These are phyloP conservation scores for Arthrobotrys pseudoclavata DNA, from an alignment of 2,329 filamentous ascomycete genomes.

Conservation along the genomic window DNA sequence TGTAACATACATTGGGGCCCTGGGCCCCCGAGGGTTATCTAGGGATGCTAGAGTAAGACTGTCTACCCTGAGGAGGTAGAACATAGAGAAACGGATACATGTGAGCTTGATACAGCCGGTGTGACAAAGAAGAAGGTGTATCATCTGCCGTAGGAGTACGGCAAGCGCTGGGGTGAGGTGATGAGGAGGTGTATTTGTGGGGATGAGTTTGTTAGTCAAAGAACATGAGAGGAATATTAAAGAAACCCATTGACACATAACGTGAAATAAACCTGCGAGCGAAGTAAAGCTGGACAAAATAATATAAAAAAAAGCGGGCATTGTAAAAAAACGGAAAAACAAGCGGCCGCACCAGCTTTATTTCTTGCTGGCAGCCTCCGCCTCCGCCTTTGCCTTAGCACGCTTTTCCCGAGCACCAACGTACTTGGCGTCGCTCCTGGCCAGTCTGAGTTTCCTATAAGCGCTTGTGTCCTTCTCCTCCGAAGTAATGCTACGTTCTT, in stretches of 20 bases:
- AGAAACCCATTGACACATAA: conserved; percentile 30
- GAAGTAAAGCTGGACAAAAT: conserved; percentile 26
- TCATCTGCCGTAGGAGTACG: neutral
- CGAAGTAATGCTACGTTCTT: conserved; percentile 76
- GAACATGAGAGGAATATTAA: conserved; percentile 29
- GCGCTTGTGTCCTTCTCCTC: conserved; percentile 85
- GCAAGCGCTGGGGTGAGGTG: neutral
- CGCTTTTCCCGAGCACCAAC: conserved; percentile 93
- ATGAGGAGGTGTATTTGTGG: neutral
- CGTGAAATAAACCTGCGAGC: conserved; percentile 24
- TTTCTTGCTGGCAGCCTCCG: conserved; percentile 84
- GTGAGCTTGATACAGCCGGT: neutral
- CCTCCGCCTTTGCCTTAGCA: conserved; percentile 86
- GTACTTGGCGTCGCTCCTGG: conserved; percentile 85
- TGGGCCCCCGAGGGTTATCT: neutral
- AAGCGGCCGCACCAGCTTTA: conserved; percentile 69
- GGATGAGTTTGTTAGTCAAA: conserved; percentile 13
- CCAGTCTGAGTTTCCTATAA: conserved; percentile 85
- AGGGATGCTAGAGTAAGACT: conserved; percentile 1
- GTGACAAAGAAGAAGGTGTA: neutral
- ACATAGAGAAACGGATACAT: neutral
- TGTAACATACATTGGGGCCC: conserved; percentile 8
- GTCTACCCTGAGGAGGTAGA: neutral
- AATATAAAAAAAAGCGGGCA: neutral
- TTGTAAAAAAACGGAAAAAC: conserved; percentile 10